phyloP scores from a whole-genome alignment of 2,329 filamentous ascomycete genomes.

The Colletotrichum brevisporum region DNA sequence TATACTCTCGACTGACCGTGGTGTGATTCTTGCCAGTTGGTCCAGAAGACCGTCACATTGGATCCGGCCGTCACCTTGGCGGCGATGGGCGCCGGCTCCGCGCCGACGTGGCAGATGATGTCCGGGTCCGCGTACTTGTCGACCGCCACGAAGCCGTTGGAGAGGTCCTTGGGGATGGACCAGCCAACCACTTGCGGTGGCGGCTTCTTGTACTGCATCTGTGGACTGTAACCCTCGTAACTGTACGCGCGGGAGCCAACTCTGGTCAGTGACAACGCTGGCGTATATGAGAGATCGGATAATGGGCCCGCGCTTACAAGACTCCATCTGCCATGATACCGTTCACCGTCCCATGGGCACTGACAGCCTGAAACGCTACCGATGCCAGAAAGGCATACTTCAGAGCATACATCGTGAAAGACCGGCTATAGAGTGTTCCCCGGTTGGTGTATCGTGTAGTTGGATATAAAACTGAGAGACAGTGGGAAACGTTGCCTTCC shows the following conservation, averaged over 20 bases:
- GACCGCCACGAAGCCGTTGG: constrained; percentile 56
- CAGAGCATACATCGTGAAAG: constrained; percentile 18
- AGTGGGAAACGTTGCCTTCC: neutral
- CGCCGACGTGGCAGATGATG: constrained; percentile 57
- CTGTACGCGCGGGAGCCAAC: neutral
- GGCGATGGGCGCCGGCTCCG: constrained; percentile 48
- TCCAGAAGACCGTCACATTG: constrained; percentile 46
- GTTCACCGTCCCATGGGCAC: constrained; percentile 34
- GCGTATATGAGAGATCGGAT: neutral
- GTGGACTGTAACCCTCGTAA: constrained; percentile 37
- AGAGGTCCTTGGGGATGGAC: constrained; percentile 38
- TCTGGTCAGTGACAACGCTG: constrained; percentile 12
- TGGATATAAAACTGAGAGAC: neutral
- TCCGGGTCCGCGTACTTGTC: constrained; percentile 50
- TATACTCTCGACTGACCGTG: constrained; percentile 43
- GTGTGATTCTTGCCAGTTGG: constrained; percentile 49
- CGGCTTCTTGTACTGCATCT: constrained; percentile 39
- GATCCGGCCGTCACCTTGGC: constrained; percentile 46
- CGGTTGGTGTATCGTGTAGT: neutral
- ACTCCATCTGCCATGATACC: constrained; percentile 36
- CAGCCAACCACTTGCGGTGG: constrained; percentile 46
- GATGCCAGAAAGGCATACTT: constrained; percentile 30
- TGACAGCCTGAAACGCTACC: constrained; percentile 12
- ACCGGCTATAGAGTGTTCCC: no score
- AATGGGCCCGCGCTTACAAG: constrained; percentile 22